Percentiles rank a stretch among this genome's conserved stretches.
Evolutionary conservation across 2,329 filamentous ascomycete species (phyloP).

Genomic region (Biscogniauxia mediterranea): DNA sequence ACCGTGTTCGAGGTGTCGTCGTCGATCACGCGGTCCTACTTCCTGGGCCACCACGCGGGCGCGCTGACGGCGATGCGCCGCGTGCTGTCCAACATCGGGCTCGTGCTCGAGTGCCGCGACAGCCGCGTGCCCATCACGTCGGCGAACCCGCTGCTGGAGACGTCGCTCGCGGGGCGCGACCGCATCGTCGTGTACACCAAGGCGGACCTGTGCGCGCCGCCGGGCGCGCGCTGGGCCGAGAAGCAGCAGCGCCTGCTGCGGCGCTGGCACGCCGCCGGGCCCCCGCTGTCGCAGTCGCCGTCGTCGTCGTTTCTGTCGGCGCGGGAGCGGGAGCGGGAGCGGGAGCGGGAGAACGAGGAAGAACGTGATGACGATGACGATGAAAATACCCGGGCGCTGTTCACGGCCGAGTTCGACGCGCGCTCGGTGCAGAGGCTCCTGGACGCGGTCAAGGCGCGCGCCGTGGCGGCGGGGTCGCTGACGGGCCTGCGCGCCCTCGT

Average conservation of each 20-base stretch:
- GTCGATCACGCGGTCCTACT: slow-evolving; percentile 85
- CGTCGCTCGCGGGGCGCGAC: slow-evolving; percentile 67
- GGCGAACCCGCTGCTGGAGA: slow-evolving; percentile 86
- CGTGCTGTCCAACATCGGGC: slow-evolving; percentile 74
- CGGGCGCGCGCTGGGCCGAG: slow-evolving; percentile 21
- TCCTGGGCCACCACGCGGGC: slow-evolving; percentile 85
- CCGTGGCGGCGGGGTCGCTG: slow-evolving; percentile 55
- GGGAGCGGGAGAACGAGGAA: not conserved
- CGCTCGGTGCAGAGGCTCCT: slow-evolving; percentile 40
- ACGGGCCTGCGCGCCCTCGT: slow-evolving; percentile 82
- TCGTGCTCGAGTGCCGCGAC: slow-evolving; percentile 93
- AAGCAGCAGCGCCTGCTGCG: slow-evolving; percentile 18
- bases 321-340: slow-evolving; percentile 23
- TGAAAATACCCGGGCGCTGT: slow-evolving; percentile 30
- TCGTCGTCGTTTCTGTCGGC: slow-evolving; percentile 1
- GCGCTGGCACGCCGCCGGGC: slow-evolving; percentile 16
- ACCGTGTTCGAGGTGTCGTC: slow-evolving; percentile 66
- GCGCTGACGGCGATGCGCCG: slow-evolving; percentile 81
- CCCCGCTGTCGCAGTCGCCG: too few species aligned
- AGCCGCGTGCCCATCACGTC: slow-evolving; percentile 86
- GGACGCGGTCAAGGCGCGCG: slow-evolving; percentile 49
- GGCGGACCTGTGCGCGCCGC: slow-evolving; percentile 62
- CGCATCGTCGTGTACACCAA: slow-evolving; percentile 91
- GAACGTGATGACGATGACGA: not conserved
- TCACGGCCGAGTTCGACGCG: slow-evolving; percentile 42